Evolutionary conservation across 371 early-diverging fungal species (phyloP).

Genomic region (Nematocida homosporus): DNA sequence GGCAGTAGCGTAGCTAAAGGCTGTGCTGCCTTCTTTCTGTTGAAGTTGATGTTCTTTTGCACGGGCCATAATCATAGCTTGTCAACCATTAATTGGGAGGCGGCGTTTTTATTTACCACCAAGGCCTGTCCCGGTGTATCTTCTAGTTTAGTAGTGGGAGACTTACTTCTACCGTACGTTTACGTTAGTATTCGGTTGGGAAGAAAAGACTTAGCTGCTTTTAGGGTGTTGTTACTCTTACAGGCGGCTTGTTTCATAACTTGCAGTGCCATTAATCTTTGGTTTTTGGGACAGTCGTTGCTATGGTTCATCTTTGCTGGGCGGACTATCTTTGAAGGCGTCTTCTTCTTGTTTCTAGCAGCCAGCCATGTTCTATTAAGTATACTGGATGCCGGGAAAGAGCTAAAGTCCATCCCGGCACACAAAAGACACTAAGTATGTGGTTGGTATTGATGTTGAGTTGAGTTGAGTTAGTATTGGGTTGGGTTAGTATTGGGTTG

Average conservation of each 20-base stretch:
- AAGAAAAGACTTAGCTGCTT: neutral
- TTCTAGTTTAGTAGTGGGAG: constrained; percentile 12
- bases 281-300: constrained; percentile 44
- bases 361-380: neutral
- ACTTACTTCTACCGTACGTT: constrained; percentile 29
- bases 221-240: constrained; percentile 14
- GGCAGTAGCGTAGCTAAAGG: neutral
- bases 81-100: constrained; percentile 55
- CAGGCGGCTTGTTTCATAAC: constrained; percentile 19
- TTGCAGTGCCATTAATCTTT: constrained; percentile 33
- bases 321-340: constrained; percentile 45
- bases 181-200: constrained; percentile 22
- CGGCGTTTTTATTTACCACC: constrained; percentile 39
- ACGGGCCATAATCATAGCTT: constrained; percentile 49
- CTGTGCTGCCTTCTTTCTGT: constrained; percentile 26
- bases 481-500: too few relatives aligned
- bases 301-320: constrained; percentile 54
- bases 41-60: constrained; percentile 40
- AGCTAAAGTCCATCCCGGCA: too few relatives aligned
- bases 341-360: constrained; percentile 22
- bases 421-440: too few relatives aligned
- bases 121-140: constrained; percentile 32
- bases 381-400: neutral
- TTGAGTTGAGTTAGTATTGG: too few relatives aligned
- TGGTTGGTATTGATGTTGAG: too few relatives aligned